A percentile compares a stretch with the other conserved stretches of the same genome.
Conservation (phyloP, 2,329 filamentous ascomycete genomes). For the Penicillium sp. region DNA sequence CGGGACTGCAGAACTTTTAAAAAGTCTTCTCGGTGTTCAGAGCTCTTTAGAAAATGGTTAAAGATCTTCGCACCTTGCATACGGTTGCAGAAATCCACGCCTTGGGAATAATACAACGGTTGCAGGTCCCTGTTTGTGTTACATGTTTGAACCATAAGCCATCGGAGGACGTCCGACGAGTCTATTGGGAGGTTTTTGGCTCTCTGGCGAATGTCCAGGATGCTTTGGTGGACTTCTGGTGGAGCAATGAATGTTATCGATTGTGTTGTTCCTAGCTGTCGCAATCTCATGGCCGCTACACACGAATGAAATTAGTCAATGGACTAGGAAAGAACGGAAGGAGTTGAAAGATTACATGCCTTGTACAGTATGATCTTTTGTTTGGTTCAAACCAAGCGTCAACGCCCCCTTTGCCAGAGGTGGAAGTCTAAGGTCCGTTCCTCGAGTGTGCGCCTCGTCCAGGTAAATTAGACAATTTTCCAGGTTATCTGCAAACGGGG, state of each 20-base stretch:
- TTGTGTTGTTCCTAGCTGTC: slow-evolving; percentile 57
- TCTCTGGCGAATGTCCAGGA: slow-evolving; percentile 49
- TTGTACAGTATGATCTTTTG: slow-evolving; percentile 61
- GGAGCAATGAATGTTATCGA: slow-evolving; percentile 53
- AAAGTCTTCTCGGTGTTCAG: slow-evolving; percentile 40
- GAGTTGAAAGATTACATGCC: slow-evolving; percentile 34
- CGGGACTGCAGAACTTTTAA: slow-evolving; percentile 46
- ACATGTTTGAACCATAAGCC: slow-evolving; percentile 65
- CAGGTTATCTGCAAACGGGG: slow-evolving; percentile 52
- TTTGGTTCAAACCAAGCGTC: slow-evolving; percentile 54
- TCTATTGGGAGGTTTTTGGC: slow-evolving; percentile 33
- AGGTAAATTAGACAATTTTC: slow-evolving; percentile 54
- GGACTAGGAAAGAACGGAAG: neutral
- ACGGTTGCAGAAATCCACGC: slow-evolving; percentile 57
- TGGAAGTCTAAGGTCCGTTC: slow-evolving; percentile 58
- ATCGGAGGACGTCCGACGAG: slow-evolving; percentile 53
- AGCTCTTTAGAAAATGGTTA: slow-evolving; percentile 42
- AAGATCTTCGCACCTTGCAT: slow-evolving; percentile 48
- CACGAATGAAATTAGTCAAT: no score
- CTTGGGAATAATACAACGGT: slow-evolving; percentile 57
- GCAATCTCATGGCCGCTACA: slow-evolving; percentile 63
- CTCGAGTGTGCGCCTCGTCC: slow-evolving; percentile 59
- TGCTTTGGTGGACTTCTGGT: slow-evolving; percentile 60
- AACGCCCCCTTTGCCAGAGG: slow-evolving; percentile 47
- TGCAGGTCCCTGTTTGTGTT: slow-evolving; percentile 56